Evolutionary conservation across 2,329 filamentous ascomycete genomes (phyloP).

Genomic region (Exophiala sp.): DNA sequence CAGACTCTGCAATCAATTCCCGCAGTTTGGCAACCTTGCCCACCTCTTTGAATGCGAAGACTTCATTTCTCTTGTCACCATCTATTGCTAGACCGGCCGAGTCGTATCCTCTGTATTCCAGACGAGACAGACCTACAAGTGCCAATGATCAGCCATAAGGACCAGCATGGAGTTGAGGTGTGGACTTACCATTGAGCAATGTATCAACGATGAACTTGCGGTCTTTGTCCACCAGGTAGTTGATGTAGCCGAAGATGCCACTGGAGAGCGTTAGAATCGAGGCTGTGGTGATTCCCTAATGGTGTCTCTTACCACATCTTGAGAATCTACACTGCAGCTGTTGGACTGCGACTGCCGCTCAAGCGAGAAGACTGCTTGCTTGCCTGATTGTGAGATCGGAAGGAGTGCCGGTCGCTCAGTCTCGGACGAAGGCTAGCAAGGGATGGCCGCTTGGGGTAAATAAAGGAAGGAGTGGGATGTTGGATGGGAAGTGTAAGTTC

Average conservation of each 20-base stretch:
- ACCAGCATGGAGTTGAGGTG: constrained; percentile 7
- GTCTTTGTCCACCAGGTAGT: constrained; percentile 99
- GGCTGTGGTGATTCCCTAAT: not conserved
- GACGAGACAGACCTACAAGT: constrained; percentile 73
- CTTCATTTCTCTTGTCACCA: constrained; percentile 98
- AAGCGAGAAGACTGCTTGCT: not conserved
- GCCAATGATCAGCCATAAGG: too few relatives aligned
- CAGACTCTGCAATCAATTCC: constrained; percentile 79
- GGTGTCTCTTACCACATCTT: constrained; percentile 22
- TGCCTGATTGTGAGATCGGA: not conserved
- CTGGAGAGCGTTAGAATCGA: constrained; percentile 42
- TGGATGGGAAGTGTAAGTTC: not conserved
- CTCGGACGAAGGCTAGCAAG: constrained; percentile 10
- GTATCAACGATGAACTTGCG: constrained; percentile 94
- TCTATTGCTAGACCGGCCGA: constrained; percentile 94
- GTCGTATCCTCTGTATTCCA: constrained; percentile 98
- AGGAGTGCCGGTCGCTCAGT: not conserved
- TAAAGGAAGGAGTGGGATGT: constrained; percentile 6
- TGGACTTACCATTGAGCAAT: constrained; percentile 79
- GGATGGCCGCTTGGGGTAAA: constrained; percentile 5
- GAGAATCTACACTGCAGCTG: not conserved
- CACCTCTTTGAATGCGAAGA: constrained; percentile 97
- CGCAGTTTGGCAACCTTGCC: constrained; percentile 98
- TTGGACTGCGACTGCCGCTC: not conserved
- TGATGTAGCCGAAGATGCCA: constrained; percentile 98